Evolutionary conservation across 2,329 filamentous ascomycete species (phyloP), one percentile per base, ranked within the genome.

Genomic region (Calonectria pseudoturangicola): DNA sequence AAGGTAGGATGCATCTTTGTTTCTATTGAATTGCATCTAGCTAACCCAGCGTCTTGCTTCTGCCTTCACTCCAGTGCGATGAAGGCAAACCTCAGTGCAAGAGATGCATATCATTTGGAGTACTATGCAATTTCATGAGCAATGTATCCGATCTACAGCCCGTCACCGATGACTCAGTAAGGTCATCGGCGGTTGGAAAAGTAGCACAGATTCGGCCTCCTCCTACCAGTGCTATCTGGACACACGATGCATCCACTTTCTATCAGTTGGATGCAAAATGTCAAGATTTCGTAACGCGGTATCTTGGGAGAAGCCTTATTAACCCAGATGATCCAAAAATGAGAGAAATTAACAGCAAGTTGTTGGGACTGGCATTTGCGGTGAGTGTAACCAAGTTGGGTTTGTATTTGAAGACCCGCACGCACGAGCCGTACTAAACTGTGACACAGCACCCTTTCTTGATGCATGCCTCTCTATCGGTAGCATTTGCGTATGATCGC

Each of bases 381-480:
- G 86, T 86, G 77, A 77, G 84, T 82, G 2, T 58, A 27, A 28
- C 28, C 41, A 21, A 36, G 33, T 36, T 1, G 10, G 10, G 33
- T 13, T 36, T 36, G 3, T 36, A 10, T 36, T 13, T 10, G 7
- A 36, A 36, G 4, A 21, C 13, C 54, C 47, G 7, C 8, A 2
- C 54, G 16, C 3, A 21, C 21, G 21, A 21, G 21, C 21, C 21
- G 21, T 7, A 10, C 45, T 69, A 2, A 68, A 65, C 50, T 16
- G 60, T 67, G 30, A 25, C 72, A 48, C 56, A 82, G 86, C 70
- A 87, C 64, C 86, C 87, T 3, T 86, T 80, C 48, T 74, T 88
- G 21, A 87, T 88, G 86, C 87, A 88, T 66, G 86, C 86, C 36
- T 84, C 83, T 9, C 74, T 88, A 6, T 85, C 85, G 0, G 83